Base-by-base conservation (phyloP, 2,329 filamentous ascomycete genomes). In the Lachnellula suecica region DNA sequence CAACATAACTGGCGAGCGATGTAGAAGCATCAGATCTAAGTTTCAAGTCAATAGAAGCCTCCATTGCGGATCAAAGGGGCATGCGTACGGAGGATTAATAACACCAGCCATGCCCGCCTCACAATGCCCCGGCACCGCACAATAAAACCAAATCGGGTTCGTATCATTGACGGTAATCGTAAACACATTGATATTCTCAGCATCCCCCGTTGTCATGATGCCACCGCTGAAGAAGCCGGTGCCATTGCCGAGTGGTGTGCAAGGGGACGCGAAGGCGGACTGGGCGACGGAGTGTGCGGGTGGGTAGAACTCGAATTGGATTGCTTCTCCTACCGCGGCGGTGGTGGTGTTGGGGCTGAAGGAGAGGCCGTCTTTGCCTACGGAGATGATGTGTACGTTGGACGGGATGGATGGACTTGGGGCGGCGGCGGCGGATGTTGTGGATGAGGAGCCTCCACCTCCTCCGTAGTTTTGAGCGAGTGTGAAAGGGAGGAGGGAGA, bases 291-390 rank as follows among this genome's bases (percentile, higher is more conserved):
- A 74, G 72, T 82, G 79, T 68, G 77, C 79, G 52, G 59, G 63
- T 8, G 79, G 73, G 56, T 74, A 74, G 71, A 77, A 83, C 62
- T 78, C 75, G 70, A 76, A 83, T 68, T 82, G 78, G 52, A 83
- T 64, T 4, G 77, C 57, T 54, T 80, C 77, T 53, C 79, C 79
- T 7, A 73, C 52, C 10, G 69, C 65, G 17, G 79, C 80, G 2
- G 71, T 72, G 37, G 81, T 68, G 57, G 72, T 75, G 55, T 75
- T 70, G 1, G 81, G 81, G 44, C 74, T 70, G 66, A 82, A 83
- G 44, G 63, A 64, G 27, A 82, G 71, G 7, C 59, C 62, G 23
- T 54, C 49, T 44, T 60, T 46, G 7, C 69, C 64, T 19, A 69
- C 70, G 15, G 54, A 53, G n/a, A 72, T 59, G n/a, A 63, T 62